Evolutionary conservation across 2,329 filamentous ascomycete species (phyloP), one percentile per base, ranked within the genome.

Genomic region (Phyllosticta paracitricarpa): DNA sequence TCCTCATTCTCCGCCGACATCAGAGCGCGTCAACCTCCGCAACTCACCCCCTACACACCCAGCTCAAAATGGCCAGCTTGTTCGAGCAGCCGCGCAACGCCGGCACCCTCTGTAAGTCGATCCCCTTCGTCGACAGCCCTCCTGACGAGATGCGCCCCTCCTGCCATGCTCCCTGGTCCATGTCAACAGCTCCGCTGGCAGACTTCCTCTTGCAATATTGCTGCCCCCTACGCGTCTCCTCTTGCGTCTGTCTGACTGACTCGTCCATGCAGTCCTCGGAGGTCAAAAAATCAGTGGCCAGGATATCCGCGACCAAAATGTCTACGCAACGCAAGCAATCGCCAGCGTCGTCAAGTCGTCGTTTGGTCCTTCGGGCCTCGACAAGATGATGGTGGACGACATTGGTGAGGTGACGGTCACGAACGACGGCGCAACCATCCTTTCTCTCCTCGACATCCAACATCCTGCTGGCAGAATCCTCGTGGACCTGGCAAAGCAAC

Each of bases 371-470:
- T 96, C 91, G 65, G 94, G 94, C 56, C 84, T 99, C 67, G 94
- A 99, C 76, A 99, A 99, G 84, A 99, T 99, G 94, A 97, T 99
- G 94, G 94, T 99, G 70, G 94, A 99, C 79, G 94, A 99, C 75
- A 97, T 99, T 75, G 94, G 94, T 72, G 94, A 99, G 80, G 94
- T 99, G 63, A 99, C 94, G 64, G 94, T 99, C 63, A 99, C 94
- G 67, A 99, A 99, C 78, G 94, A 99, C 77, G 94, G 94, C 72
- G 94, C 94, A 61, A 99, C 94, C 35, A 99, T 99, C 71, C 85
- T 99, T 67, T 91, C 86, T 75, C 82, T 99, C 72, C 84, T 99
- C 72, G 94, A 97, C 73, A 92, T 99, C 71, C 93, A 99, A 76
- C 92, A 99, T 78, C 94, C 94, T 60, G 94, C 94, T 61, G 94